Evolutionary conservation across 176 grass and related monocot genomes (phyloP).

Genomic region (Eragrostis curvula): DNA sequence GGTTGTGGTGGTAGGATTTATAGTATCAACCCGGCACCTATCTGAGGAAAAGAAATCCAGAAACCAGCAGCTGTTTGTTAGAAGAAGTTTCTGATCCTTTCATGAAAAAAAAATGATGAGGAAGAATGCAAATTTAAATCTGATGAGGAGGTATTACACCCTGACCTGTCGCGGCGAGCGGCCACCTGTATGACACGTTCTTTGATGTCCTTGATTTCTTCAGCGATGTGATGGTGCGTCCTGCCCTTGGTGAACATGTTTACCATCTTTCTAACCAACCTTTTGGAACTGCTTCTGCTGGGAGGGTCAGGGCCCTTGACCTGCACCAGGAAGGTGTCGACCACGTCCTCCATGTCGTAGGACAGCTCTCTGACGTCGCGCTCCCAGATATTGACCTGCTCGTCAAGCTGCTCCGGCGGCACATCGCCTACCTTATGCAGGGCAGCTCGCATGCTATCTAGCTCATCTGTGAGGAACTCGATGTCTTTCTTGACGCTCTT

Average conservation of each 20-base stretch:
- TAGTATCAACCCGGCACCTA: background rate
- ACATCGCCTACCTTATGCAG: background rate
- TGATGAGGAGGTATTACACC: too few species aligned
- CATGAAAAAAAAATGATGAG: too few species aligned
- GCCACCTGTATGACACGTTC: too few species aligned
- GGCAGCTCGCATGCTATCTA: background rate
- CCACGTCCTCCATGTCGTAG: slow-evolving; percentile 8
- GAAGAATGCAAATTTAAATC: too few species aligned
- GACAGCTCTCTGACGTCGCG: background rate
- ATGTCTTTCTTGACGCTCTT: background rate
- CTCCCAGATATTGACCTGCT: background rate
- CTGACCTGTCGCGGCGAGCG: background rate
- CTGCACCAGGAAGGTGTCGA: background rate
- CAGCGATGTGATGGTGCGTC: background rate
- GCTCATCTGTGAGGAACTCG: background rate
- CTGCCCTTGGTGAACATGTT: too few species aligned
- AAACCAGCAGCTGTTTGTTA: too few species aligned
- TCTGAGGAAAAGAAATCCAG: too few species aligned
- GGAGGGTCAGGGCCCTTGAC: background rate
- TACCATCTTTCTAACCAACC: background rate
- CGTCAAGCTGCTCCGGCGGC: background rate
- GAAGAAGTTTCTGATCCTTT: too few species aligned
- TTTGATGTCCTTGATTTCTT: too few species aligned
- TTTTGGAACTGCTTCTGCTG: background rate
- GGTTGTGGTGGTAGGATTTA: background rate